phyloP scores from a whole-genome alignment of 1,284 basidiomycete species.

The Sphaerobolus stellatus region DNA sequence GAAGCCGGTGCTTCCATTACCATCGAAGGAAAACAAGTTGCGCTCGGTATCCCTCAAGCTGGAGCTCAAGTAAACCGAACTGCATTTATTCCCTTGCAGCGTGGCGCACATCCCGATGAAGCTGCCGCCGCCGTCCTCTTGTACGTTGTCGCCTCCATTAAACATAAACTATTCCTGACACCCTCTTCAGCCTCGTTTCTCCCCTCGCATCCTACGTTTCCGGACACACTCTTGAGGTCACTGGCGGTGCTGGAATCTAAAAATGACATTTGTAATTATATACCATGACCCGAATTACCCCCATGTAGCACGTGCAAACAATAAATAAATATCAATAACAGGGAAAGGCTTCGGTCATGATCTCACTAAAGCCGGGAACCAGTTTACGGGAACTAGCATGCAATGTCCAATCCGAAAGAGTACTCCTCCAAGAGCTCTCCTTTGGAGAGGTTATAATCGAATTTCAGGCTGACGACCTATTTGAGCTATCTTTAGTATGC shows the following conservation, averaged over 20 bases:
- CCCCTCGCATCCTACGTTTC: slow-evolving; percentile 78
- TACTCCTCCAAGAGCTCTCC: slow-evolving; percentile 65
- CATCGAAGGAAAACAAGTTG: slow-evolving; percentile 81
- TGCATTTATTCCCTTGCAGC: slow-evolving; percentile 66
- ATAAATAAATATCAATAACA: background rate
- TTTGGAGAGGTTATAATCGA: slow-evolving; percentile 68
- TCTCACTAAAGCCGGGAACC: slow-evolving; percentile 40
- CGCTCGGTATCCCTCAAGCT: slow-evolving; percentile 69
- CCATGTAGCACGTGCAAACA: background rate
- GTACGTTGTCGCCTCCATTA: slow-evolving; percentile 43
- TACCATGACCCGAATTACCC: background rate
- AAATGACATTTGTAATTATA: background rate
- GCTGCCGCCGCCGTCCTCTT: slow-evolving; percentile 72
- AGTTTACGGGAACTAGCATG: slow-evolving; percentile 64
- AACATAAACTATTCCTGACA: slow-evolving; percentile 18
- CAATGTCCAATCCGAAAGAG: slow-evolving; percentile 77
- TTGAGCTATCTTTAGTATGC: no score
- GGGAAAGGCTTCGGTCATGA: background rate
- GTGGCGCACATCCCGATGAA: slow-evolving; percentile 75
- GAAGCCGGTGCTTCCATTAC: slow-evolving; percentile 75
- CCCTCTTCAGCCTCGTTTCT: slow-evolving; percentile 57
- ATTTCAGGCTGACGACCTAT: no score
- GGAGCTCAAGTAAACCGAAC: slow-evolving; percentile 33
- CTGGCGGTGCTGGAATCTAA: slow-evolving; percentile 73
- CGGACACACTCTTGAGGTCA: slow-evolving; percentile 81